These are phyloP conservation scores for Aspergillus campestris DNA, from an alignment of 495 filamentous ascomycete species.

Conservation along the genomic window DNA sequence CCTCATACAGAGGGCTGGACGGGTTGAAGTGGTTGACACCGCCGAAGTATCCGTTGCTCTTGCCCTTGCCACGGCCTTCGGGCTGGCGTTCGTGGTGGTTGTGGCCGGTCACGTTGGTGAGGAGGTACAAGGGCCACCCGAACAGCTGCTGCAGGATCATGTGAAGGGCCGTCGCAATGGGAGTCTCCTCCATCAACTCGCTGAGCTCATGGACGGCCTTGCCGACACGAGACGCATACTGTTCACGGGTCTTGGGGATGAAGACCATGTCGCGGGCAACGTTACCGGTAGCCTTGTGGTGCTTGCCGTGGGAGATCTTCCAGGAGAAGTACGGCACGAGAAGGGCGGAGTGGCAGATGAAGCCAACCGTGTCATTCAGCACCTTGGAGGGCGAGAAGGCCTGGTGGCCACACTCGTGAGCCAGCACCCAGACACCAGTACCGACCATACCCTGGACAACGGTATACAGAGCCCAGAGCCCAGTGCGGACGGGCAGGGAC, in stretches of 20 bases:
- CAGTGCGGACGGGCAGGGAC: constrained; percentile 37
- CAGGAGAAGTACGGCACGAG: constrained; percentile 87
- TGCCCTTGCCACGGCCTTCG: constrained; percentile 86
- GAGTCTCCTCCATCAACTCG: constrained; percentile 91
- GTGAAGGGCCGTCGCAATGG: constrained; percentile 66
- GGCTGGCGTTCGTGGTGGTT: constrained; percentile 77
- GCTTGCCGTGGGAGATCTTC: constrained; percentile 89
- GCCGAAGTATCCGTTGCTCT: constrained; percentile 67
- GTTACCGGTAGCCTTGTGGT: constrained; percentile 94
- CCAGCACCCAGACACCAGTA: constrained; percentile 64
- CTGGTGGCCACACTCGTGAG: constrained; percentile 68
- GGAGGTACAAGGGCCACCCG: constrained; percentile 80
- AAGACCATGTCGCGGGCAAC: constrained; percentile 98
- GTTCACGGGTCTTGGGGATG: constrained; percentile 73
- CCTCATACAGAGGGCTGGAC: constrained; percentile 80
- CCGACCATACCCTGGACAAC: constrained; percentile 57
- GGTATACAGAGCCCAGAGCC: constrained; percentile 53
- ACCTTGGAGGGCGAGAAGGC: constrained; percentile 74
- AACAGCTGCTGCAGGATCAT: constrained; percentile 76
- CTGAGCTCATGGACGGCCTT: constrained; percentile 65
- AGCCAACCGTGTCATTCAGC: constrained; percentile 80
- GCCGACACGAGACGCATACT: constrained; percentile 63
- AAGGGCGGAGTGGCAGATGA: constrained; percentile 72
- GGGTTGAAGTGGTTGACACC: constrained; percentile 96
- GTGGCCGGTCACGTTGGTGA: constrained; percentile 87